Base-by-base conservation (phyloP, 1,284 basidiomycete genomes). In the Leccinum griseonigrum region DNA sequence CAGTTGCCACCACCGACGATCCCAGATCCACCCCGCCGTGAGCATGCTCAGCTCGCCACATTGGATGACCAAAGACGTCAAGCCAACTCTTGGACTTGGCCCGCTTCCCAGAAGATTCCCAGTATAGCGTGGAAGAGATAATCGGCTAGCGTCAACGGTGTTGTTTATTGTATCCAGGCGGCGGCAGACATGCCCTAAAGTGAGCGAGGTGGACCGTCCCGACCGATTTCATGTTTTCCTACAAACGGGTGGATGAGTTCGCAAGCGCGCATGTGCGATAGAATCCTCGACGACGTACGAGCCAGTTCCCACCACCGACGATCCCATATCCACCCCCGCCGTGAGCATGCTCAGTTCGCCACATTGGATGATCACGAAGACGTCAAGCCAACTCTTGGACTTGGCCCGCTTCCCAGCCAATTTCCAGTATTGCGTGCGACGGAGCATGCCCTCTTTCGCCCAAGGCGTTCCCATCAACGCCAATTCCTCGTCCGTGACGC, bases 361-460 rank as follows among this genome's bases (percentile, higher is more conserved):
- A 69, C 91, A 92, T 67, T 94, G 91, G 34, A 98, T 95, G 67
- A 98, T 97, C 40, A 96, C 94, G 73, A 99, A 99, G 29, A 93
- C 92, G 68, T 97, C 92, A 71, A 93, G 81, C 95, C 95, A 98
- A 18, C 83, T 79, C 75, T 94, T 95, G 71, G 92, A 89, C 77
- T 85, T 93, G 16, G 92, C 88, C 29, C 94, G 81, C 74, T 92
- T 95, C 10, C 89, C 88, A 0, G 85, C 80, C 3, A 85, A 83
- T 71, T 98, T 96, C 88, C 92, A 96, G 74, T 97, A 97, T 66
- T 95, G 91, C 74, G 98, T 98, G 38, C 95, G 88, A 66, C 89
- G 91, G 3, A 99, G 84, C 80, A 96, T 91, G 13, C 97, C 97
- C 75, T 99, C 97, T 75, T 99, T 99, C 0, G 97, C 97, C 97